Percentiles rank a stretch among this genome's conserved stretches.
phyloP scores from a whole-genome alignment of 768 basidiomycete genomes.

The Gautieria morchelliformis region DNA sequence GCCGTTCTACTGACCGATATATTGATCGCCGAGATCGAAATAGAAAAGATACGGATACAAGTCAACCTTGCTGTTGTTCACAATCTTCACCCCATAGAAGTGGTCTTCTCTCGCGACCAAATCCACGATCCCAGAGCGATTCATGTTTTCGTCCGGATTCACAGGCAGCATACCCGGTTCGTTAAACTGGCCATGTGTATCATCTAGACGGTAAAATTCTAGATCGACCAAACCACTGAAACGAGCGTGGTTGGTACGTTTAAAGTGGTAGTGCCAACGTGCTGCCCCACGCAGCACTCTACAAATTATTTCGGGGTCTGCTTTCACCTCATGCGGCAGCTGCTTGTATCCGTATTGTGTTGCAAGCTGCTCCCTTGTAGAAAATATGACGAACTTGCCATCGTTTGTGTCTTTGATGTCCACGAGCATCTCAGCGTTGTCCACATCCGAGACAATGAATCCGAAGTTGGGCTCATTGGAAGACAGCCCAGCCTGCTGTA shows the following conservation, averaged over 20 bases:
- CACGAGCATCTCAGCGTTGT: not conserved
- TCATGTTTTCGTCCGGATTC: not conserved
- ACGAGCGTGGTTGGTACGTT: not conserved
- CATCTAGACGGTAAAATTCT: not conserved
- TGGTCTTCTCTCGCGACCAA: constrained; percentile 14
- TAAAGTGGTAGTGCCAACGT: not conserved
- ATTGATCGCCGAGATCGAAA: constrained; percentile 22
- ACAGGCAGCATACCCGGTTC: not conserved
- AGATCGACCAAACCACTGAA: not conserved
- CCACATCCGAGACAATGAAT: not conserved
- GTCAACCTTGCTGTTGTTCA: constrained; percentile 14
- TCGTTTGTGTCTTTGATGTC: not conserved
- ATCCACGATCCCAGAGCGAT: constrained; percentile 11
- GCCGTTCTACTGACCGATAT: constrained; percentile 13
- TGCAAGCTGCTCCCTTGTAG: not conserved
- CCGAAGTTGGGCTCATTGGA: not conserved
- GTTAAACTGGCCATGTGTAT: not conserved
- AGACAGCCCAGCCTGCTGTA: not conserved
- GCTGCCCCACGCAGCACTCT: not conserved
- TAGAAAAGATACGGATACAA: constrained; percentile 21
- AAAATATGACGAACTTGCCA: not conserved
- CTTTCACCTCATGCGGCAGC: not conserved
- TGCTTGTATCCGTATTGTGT: not conserved
- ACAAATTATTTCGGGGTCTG: not conserved
- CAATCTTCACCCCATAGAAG: constrained; percentile 15